phyloP scores from a whole-genome alignment of 108 stramenopile species.

The Cyclotella sp. region DNA sequence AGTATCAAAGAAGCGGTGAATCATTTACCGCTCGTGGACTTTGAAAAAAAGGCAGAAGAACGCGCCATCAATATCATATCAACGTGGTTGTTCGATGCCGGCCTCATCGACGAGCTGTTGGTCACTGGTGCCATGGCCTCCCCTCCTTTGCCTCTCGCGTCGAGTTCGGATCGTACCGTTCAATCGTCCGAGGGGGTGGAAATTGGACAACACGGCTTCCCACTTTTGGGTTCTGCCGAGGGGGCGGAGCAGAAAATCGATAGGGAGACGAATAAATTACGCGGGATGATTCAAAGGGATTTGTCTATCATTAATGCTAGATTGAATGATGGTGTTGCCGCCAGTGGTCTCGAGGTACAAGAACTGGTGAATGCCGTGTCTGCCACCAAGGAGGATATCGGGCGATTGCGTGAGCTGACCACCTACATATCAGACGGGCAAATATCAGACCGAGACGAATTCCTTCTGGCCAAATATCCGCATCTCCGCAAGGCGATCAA shows the following conservation, averaged over 20 bases:
- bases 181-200: conserved; percentile 70
- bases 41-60: conserved; percentile 86
- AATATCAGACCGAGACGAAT: conserved; percentile 46
- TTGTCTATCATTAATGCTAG: conserved; percentile 82
- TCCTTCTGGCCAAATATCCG: conserved; percentile 80
- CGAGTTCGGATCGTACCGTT: conserved; percentile 12
- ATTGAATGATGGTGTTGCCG: conserved; percentile 90
- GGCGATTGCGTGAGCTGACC: conserved; percentile 79
- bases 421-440: conserved; percentile 80
- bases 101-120: conserved; percentile 85
- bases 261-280: conserved; percentile 84
- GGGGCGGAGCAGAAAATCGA: conserved; percentile 79
- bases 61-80: conserved; percentile 80
- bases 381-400: conserved; percentile 83
- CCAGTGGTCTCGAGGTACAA: conserved; percentile 84
- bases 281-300: conserved; percentile 68
- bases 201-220: conserved; percentile 72
- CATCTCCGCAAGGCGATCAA: conserved; percentile 81
- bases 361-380: conserved; percentile 88
- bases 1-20: conserved; percentile 83
- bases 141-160: not conserved
- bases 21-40: conserved; percentile 70
- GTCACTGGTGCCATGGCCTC: conserved; percentile 68
- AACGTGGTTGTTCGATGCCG: conserved; percentile 90
- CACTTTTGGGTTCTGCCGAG: conserved; percentile 62